Evolutionary conservation across 805 yeast genomes (phyloP).

Genomic region (Jamesozyma lodderae): DNA sequence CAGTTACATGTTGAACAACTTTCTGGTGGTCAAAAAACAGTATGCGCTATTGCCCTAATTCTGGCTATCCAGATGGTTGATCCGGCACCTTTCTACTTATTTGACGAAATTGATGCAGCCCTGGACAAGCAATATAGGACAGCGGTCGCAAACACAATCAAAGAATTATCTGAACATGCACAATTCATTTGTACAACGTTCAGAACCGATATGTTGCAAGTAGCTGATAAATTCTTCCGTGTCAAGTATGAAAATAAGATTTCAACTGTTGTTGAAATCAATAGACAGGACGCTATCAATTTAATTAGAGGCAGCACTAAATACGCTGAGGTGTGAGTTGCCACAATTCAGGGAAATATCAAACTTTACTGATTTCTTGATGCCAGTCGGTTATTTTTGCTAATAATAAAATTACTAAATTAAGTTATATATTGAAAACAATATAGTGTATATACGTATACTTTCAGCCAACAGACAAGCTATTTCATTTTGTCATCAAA

Average conservation of each 20-base stretch:
- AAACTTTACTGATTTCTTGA: too few species aligned
- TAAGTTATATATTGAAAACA: too few species aligned
- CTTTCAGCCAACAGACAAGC: too few species aligned
- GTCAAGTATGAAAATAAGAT: conserved; percentile 77
- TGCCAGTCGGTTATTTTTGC: too few species aligned
- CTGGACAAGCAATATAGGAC: conserved; percentile 86
- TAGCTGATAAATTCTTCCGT: conserved; percentile 81
- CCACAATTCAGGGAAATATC: too few species aligned
- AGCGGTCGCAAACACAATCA: conserved; percentile 72
- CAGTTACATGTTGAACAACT: conserved; percentile 83
- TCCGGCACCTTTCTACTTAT: conserved; percentile 93
- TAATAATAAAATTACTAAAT: too few species aligned
- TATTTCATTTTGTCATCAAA: too few species aligned
- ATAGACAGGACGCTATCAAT: conserved; percentile 63
- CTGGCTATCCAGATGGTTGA: conserved; percentile 91
- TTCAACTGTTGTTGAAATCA: conserved; percentile 65
- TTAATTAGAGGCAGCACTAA: conserved; percentile 58
- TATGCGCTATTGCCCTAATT: conserved; percentile 92
- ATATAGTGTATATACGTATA: too few species aligned
- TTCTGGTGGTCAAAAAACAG: conserved; percentile 93
- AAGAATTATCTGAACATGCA: conserved; percentile 54
- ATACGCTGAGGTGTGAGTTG: conserved; percentile 18
- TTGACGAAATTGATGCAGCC: conserved; percentile 96
- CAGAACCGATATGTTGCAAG: conserved; percentile 83
- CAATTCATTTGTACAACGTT: conserved; percentile 96